A percentile compares a stretch with the other conserved stretches of the same genome.
Evolutionary conservation across 139 green algal genomes (phyloP).

Genomic region (Closterium sp.): DNA sequence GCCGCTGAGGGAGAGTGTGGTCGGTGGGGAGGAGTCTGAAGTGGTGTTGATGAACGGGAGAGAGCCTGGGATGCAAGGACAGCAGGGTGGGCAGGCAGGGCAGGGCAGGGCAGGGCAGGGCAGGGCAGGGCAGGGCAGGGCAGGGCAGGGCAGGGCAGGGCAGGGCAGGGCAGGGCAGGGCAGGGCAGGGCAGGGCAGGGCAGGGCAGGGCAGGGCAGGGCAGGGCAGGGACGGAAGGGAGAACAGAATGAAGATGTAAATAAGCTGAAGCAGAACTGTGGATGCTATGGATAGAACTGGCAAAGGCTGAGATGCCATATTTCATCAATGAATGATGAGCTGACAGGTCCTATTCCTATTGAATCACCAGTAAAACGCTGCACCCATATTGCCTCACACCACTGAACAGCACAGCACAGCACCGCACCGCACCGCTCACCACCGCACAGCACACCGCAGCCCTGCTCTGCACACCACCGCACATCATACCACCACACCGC

Average conservation of each 20-base stretch:
- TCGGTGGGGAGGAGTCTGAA: neutral
- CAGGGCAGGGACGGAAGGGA: neutral
- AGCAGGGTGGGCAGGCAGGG: too few species aligned
- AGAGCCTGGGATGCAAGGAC: neutral
- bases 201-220: too few species aligned
- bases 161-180: too few species aligned
- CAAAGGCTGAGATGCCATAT: too few species aligned
- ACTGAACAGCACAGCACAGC: neutral
- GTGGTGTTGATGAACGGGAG: neutral
- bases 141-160: too few species aligned
- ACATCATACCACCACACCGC: neutral
- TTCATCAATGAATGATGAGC: too few species aligned
- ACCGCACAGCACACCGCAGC: neutral
- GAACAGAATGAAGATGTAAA: neutral
- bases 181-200: neutral
- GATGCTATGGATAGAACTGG: too few species aligned
- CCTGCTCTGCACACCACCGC: neutral
- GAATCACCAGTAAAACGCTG: neutral
- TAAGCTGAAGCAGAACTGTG: too few species aligned
- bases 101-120: neutral
- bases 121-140: too few species aligned
- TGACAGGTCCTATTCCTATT: neutral
- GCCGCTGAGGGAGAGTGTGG: neutral
- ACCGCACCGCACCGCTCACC: too few species aligned
- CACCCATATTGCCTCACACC: neutral